These are phyloP conservation scores for Inga laurina DNA, from an alignment of 306 rosid species.

Conservation along the genomic window DNA sequence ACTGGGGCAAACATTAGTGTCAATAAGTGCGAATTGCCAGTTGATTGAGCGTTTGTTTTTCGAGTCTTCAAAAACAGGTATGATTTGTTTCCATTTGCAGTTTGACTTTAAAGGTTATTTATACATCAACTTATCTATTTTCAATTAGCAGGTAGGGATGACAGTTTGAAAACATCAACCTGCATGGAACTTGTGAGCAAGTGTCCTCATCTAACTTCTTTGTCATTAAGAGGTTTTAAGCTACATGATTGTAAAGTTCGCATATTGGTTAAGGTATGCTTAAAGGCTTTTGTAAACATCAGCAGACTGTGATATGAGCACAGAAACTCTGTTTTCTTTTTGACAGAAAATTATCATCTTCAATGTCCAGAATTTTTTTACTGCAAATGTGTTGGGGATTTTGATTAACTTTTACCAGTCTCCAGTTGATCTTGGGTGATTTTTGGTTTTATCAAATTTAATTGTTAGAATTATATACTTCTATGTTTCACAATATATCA, in stretches of 20 bases:
- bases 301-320: background rate
- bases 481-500: background rate
- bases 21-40: conserved; percentile 71
- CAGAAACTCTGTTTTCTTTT: background rate
- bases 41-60: conserved; percentile 79
- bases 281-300: background rate
- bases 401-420: background rate
- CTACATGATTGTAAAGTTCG: conserved; percentile 79
- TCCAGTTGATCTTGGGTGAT: background rate
- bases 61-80: conserved; percentile 90
- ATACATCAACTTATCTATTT: conserved; percentile 38
- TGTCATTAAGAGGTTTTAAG: conserved; percentile 85
- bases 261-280: conserved; percentile 71
- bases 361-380: background rate
- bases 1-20: conserved; percentile 79
- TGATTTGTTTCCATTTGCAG: conserved; percentile 17
- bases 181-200: conserved; percentile 64
- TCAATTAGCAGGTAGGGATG: conserved; percentile 75
- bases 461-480: background rate
- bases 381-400: background rate
- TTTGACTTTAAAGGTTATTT: conserved; percentile 5
- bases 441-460: background rate
- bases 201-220: conserved; percentile 70
- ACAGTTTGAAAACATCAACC: conserved; percentile 83
- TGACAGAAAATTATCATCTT: background rate